Percentiles rank a stretch among this genome's conserved stretches.
These are phyloP conservation scores for Colletotrichum australisinense DNA, from an alignment of 2,329 filamentous ascomycete species.

Conservation along the genomic window DNA sequence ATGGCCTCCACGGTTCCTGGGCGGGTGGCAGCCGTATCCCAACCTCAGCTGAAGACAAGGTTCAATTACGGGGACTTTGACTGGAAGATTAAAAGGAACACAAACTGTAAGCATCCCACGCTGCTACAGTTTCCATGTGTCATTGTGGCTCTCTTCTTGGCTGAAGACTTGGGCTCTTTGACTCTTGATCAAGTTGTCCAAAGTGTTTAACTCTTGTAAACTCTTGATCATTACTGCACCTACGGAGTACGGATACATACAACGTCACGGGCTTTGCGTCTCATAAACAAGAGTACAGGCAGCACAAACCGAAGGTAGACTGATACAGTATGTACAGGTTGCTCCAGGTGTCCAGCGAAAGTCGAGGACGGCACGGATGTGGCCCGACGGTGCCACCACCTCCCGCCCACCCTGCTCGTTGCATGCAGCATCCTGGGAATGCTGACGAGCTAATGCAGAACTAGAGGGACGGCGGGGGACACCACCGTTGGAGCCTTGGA, in stretches of 20 bases:
- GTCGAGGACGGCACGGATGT: not conserved
- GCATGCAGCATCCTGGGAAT: conserved; percentile 11
- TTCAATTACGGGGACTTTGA: not conserved
- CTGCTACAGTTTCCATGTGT: not conserved
- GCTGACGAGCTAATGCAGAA: not conserved
- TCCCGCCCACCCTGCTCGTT: not conserved
- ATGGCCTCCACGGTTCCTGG: not conserved
- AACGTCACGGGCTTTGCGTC: not conserved
- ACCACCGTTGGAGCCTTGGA: not conserved
- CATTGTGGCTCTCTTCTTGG: not conserved
- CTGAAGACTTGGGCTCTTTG: not conserved
- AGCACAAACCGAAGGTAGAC: too few relatives aligned
- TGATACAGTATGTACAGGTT: too few relatives aligned
- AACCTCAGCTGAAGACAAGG: not conserved
- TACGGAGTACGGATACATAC: too few relatives aligned
- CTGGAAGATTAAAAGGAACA: not conserved
- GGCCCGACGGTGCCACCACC: not conserved
- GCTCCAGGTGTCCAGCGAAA: not conserved
- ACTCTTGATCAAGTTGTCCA: not conserved
- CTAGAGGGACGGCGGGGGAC: not conserved
- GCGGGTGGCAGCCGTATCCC: not conserved
- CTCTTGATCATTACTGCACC: too few relatives aligned
- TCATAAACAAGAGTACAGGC: not conserved
- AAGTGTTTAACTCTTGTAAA: too few relatives aligned
- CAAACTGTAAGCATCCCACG: not conserved